A percentile compares a stretch with the other conserved stretches of the same genome.
phyloP scores from a whole-genome alignment of 768 basidiomycete species.

The Termitomyces sp. region DNA sequence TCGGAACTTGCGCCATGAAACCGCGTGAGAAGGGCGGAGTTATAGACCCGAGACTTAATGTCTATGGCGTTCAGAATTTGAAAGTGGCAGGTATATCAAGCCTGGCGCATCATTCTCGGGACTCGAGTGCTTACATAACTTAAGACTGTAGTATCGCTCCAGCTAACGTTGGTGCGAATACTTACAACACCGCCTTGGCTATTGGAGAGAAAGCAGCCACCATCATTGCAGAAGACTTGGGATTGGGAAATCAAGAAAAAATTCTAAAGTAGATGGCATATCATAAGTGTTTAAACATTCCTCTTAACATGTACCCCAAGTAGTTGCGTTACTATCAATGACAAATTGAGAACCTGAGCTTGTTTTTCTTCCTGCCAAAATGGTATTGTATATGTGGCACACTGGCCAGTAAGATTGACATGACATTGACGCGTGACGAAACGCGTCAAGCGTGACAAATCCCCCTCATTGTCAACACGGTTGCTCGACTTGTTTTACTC shows the following conservation, averaged over 20 bases:
- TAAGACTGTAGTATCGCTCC: slow-evolving; percentile 34
- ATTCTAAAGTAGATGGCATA: not conserved
- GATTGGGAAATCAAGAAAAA: slow-evolving; percentile 22
- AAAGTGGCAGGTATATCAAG: slow-evolving; percentile 47
- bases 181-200: slow-evolving; percentile 34
- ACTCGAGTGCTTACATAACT: not conserved
- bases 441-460: slow-evolving; percentile 11
- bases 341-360: not conserved
- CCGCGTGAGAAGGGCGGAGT: slow-evolving; percentile 51
- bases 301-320: not conserved
- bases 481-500: not conserved
- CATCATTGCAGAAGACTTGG: slow-evolving; percentile 52
- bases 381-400: too few species aligned
- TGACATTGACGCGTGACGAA: slow-evolving; percentile 10
- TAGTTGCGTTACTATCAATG: not conserved
- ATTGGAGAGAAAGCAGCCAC: slow-evolving; percentile 60
- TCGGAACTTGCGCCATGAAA: slow-evolving; percentile 69
- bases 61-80: slow-evolving; percentile 52
- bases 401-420: too few species aligned
- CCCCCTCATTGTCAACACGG: not conserved
- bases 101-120: not conserved
- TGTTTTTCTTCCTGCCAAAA: not conserved
- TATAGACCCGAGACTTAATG: slow-evolving; percentile 54
- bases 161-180: slow-evolving; percentile 34
- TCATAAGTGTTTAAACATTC: not conserved